phyloP scores from a whole-genome alignment of 2,329 filamentous ascomycete genomes.

The Chaetomiaceae sp. region DNA sequence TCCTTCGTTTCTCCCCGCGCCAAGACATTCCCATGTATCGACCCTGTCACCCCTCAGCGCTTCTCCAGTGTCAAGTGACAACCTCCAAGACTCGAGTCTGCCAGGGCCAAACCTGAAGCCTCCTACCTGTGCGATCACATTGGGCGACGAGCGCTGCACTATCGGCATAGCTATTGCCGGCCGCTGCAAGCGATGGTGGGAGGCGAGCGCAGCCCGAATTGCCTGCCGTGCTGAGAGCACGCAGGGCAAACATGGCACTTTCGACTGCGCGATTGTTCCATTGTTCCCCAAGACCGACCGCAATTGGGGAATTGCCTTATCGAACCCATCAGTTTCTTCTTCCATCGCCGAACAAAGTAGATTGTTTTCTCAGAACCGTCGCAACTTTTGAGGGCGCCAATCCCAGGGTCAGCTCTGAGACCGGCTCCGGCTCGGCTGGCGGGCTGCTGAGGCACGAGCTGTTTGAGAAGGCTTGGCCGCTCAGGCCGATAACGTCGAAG shows the following conservation, averaged over 20 bases:
- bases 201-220: background rate
- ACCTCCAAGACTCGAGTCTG: background rate
- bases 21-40: conserved; percentile 17
- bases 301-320: no score
- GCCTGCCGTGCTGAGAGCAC: background rate
- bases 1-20: conserved; percentile 2
- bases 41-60: conserved; percentile 22
- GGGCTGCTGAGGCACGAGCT: conserved; percentile 26
- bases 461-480: conserved; percentile 24
- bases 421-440: conserved; percentile 20
- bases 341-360: no score
- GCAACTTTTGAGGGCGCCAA: conserved; percentile 6
- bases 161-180: background rate
- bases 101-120: background rate
- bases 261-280: background rate
- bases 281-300: no score
- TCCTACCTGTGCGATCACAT: background rate
- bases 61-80: conserved; percentile 22
- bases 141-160: conserved; percentile 1
- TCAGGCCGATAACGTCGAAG: conserved; percentile 12
- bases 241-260: background rate
- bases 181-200: conserved; percentile 5
- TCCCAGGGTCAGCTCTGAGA: conserved; percentile 20
- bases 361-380: no score
- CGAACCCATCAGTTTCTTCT: no score